These are phyloP conservation scores for Microdochium bolleyi DNA, from an alignment of 2,329 filamentous ascomycete species.

Conservation along the genomic window DNA sequence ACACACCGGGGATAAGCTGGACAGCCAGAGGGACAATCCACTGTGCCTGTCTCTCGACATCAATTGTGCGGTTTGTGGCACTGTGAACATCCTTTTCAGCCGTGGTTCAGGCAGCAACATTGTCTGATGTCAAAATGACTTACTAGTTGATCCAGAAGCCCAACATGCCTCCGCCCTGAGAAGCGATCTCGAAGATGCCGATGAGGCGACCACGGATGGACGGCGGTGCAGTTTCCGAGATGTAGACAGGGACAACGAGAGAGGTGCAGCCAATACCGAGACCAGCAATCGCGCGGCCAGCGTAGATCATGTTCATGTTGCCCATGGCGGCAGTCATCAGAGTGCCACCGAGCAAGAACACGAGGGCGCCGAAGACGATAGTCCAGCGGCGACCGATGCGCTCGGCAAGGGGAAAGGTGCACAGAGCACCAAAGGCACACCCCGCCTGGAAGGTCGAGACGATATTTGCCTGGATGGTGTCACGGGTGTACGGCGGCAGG, in stretches of 20 bases:
- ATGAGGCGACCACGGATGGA: constrained; percentile 43
- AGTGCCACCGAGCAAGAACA: constrained; percentile 40
- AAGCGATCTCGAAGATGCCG: constrained; percentile 41
- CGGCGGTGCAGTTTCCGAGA: constrained; percentile 47
- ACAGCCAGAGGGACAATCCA: constrained; percentile 35
- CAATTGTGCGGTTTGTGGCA: constrained; percentile 7
- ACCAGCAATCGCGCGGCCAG: constrained; percentile 43
- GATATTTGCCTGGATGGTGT: constrained; percentile 25
- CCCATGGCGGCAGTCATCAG: constrained; percentile 36
- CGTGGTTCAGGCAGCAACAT: not conserved
- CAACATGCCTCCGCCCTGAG: constrained; percentile 40
- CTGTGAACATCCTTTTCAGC: not conserved
- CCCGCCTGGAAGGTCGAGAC: constrained; percentile 43
- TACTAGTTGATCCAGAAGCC: constrained; percentile 29
- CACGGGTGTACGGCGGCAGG: constrained; percentile 13
- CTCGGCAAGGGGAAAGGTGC: constrained; percentile 47
- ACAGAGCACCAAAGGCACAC: constrained; percentile 45
- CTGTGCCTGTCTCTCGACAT: constrained; percentile 20
- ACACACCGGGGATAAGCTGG: constrained; percentile 28
- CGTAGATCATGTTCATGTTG: constrained; percentile 44
- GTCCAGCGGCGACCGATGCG: constrained; percentile 43
- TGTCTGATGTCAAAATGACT: not conserved
- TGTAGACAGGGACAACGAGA: constrained; percentile 49
- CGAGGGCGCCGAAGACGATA: constrained; percentile 39
- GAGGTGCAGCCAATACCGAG: constrained; percentile 40